phyloP scores from a whole-genome alignment of 2,329 filamentous ascomycete species.

The Botryotinia globosa region DNA sequence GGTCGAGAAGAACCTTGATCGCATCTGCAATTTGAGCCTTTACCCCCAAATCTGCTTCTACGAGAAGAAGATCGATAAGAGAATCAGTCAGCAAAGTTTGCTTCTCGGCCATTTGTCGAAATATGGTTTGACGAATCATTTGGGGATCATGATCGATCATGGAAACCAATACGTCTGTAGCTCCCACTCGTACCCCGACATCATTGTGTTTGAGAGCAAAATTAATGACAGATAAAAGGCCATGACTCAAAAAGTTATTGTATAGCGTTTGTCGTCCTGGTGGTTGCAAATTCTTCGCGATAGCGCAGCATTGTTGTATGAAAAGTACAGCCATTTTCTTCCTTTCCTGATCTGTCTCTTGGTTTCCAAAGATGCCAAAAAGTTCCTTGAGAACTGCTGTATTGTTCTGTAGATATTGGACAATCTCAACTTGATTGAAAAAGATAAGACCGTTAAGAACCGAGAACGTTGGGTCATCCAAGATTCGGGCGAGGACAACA shows the following conservation, averaged over 20 bases:
- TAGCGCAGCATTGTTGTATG: slow-evolving; percentile 91
- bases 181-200: slow-evolving; percentile 81
- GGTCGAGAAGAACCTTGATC: slow-evolving; percentile 86
- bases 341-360: slow-evolving; percentile 62
- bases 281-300: slow-evolving; percentile 91
- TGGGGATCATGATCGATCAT: slow-evolving; percentile 94
- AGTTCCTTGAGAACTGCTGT: slow-evolving; percentile 75
- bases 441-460: slow-evolving; percentile 98
- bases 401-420: slow-evolving; percentile 89
- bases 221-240: slow-evolving; percentile 84
- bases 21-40: slow-evolving; percentile 95
- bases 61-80: slow-evolving; percentile 83
- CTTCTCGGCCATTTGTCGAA: slow-evolving; percentile 86
- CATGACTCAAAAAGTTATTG: slow-evolving; percentile 83
- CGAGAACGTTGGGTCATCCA: slow-evolving; percentile 96
- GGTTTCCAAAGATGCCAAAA: slow-evolving; percentile 76
- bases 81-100: slow-evolving; percentile 85
- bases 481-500: slow-evolving; percentile 91
- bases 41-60: slow-evolving; percentile 89
- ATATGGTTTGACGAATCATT: slow-evolving; percentile 91
- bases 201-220: slow-evolving; percentile 85
- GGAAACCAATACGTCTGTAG: slow-evolving; percentile 88
- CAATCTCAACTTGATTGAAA: slow-evolving; percentile 98
- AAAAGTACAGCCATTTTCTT: slow-evolving; percentile 95
- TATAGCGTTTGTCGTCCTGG: slow-evolving; percentile 78